Evolutionary conservation across 352 stramenopile species (phyloP).

Genomic region (Phytophthora fragariae): DNA sequence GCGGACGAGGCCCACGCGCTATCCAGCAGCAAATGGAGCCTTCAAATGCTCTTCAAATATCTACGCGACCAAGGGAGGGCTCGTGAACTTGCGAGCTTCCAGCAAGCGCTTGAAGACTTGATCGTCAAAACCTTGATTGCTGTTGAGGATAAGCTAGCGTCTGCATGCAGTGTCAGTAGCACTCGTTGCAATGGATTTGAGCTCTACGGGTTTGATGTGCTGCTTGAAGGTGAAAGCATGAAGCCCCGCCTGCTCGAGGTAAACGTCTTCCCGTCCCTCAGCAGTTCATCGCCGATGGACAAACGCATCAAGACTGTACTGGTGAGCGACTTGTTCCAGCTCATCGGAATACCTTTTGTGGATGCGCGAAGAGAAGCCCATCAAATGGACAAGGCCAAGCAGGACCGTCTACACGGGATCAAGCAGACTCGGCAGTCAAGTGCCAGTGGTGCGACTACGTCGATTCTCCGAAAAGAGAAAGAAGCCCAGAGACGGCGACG

Average conservation of each 20-base stretch:
- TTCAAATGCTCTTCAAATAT: slow-evolving; percentile 66
- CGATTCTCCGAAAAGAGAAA: slow-evolving; percentile 29
- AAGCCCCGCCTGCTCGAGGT: slow-evolving; percentile 91
- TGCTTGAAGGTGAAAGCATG: slow-evolving; percentile 79
- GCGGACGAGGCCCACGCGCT: slow-evolving; percentile 43
- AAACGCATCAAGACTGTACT: slow-evolving; percentile 92
- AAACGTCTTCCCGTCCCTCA: slow-evolving; percentile 92
- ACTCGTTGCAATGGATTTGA: slow-evolving; percentile 74
- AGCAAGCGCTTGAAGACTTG: slow-evolving; percentile 71
- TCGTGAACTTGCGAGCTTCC: slow-evolving; percentile 46
- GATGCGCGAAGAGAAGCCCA: slow-evolving; percentile 44
- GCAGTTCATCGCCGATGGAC: slow-evolving; percentile 85
- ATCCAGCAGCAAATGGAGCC: slow-evolving; percentile 87
- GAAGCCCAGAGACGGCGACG: slow-evolving; percentile 29
- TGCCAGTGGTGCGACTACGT: neutral
- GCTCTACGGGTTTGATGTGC: slow-evolving; percentile 90
- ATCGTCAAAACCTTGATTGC: slow-evolving; percentile 92
- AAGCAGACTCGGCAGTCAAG: slow-evolving; percentile 20
- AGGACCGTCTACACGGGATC: slow-evolving; percentile 57
- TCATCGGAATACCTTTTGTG: slow-evolving; percentile 69
- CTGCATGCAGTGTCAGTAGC: slow-evolving; percentile 26
- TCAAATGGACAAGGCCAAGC: slow-evolving; percentile 53
- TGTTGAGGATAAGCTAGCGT: slow-evolving; percentile 80
- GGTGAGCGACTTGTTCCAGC: slow-evolving; percentile 88
- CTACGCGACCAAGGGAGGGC: slow-evolving; percentile 49